Conservation (phyloP, 2,329 filamentous ascomycete genomes). For the Epichloe brachyelytri region DNA sequence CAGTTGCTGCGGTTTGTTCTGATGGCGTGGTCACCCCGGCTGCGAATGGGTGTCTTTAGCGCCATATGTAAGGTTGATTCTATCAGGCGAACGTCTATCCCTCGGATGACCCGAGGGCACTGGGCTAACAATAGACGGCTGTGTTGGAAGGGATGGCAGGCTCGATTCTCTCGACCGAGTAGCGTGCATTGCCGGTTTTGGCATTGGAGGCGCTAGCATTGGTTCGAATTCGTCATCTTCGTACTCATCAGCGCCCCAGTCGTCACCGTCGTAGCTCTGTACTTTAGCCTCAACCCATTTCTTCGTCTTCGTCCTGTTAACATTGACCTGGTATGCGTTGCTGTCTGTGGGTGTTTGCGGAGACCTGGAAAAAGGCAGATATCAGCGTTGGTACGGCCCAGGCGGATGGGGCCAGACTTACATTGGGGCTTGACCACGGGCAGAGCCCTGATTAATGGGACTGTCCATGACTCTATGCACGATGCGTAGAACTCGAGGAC, state of each 20-base stretch:
- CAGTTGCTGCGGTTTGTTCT: not conserved
- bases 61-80: not conserved
- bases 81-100: slow-evolving; percentile 1
- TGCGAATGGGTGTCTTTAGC: not conserved
- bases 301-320: slow-evolving; percentile 78
- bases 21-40: not conserved
- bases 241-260: slow-evolving; percentile 69
- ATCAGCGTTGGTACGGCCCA: slow-evolving; percentile 5
- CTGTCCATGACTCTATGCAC: slow-evolving; percentile 15
- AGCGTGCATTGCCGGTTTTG: not conserved
- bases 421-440: slow-evolving; percentile 16
- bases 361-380: slow-evolving; percentile 11
- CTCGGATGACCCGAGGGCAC: not conserved
- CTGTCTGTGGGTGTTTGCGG: slow-evolving; percentile 19
- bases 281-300: slow-evolving; percentile 91
- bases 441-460: slow-evolving; percentile 16
- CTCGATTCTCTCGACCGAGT: slow-evolving; percentile 1
- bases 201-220: slow-evolving; percentile 1
- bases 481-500: not conserved
- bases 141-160: slow-evolving; percentile 6
- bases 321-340: slow-evolving; percentile 61
- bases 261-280: slow-evolving; percentile 80
- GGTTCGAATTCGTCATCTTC: slow-evolving; percentile 41
- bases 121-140: not conserved
- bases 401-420: slow-evolving; percentile 8